phyloP scores from a whole-genome alignment of 371 early-diverging fungal genomes.

The Mucor mucedo region DNA sequence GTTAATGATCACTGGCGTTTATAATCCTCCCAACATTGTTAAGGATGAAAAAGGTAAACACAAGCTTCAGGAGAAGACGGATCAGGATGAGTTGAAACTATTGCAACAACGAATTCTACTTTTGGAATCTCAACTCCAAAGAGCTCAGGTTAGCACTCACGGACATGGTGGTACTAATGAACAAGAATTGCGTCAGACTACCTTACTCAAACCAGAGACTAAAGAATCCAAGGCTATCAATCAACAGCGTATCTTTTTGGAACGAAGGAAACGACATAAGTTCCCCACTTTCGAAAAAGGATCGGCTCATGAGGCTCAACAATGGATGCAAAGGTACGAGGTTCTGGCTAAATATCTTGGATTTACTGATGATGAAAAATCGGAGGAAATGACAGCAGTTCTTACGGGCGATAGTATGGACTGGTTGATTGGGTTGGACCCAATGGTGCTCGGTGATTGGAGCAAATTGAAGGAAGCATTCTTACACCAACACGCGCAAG shows the following conservation, averaged over 20 bases:
- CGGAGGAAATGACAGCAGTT: background rate
- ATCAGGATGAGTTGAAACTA: too few relatives aligned
- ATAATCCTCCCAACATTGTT: background rate
- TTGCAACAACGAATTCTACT: too few relatives aligned
- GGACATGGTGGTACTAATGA: too few relatives aligned
- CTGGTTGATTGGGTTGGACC: background rate
- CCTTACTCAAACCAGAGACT: background rate
- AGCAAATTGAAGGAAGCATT: too few relatives aligned
- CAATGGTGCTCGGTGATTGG: too few relatives aligned
- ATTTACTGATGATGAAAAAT: background rate
- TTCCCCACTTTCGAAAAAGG: background rate
- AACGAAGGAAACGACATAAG: background rate
- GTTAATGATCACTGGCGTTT: background rate
- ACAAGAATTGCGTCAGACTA: too few relatives aligned
- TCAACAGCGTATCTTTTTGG: too few relatives aligned
- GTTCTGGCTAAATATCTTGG: background rate
- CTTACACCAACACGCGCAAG: background rate
- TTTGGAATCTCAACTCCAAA: too few relatives aligned
- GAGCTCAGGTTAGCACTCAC: too few relatives aligned
- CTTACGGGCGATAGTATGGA: background rate
- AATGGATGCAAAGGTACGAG: slow-evolving; percentile 8
- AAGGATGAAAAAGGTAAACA: background rate
- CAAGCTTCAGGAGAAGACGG: background rate
- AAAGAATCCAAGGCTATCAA: background rate
- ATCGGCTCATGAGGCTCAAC: background rate